A percentile compares a stretch with the other conserved stretches of the same genome.
These are phyloP conservation scores for Lachnellula cervina DNA, from an alignment of 2,329 filamentous ascomycete genomes.

Conservation along the genomic window DNA sequence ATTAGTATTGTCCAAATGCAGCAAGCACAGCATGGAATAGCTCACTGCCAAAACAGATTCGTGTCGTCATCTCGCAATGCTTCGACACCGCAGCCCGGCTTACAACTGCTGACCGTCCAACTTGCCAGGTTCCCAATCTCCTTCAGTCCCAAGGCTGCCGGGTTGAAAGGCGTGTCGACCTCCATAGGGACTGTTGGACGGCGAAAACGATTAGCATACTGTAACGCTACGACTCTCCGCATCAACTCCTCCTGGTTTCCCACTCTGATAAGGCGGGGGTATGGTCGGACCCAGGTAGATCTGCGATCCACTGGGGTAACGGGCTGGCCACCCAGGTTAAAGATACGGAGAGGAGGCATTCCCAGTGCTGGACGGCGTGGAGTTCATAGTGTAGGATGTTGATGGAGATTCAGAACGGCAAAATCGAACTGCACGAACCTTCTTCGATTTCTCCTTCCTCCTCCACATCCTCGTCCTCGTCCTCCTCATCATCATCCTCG, in stretches of 20 bases:
- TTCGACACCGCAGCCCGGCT: constrained; percentile 73
- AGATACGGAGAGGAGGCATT: not conserved
- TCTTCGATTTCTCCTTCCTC: constrained; percentile 34
- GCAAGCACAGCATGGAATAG: no score
- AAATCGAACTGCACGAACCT: constrained; percentile 17
- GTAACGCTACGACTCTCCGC: not conserved
- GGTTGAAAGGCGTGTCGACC: constrained; percentile 41
- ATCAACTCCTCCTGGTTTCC: not conserved
- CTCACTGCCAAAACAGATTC: constrained; percentile 73
- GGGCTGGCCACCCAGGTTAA: not conserved
- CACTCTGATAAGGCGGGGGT: not conserved
- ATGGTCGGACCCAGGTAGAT: not conserved
- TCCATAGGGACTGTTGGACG: constrained; percentile 29
- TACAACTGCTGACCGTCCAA: constrained; percentile 77
- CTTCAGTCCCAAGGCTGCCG: constrained; percentile 55
- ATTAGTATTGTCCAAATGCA: no score
- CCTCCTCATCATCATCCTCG: constrained; percentile 27
- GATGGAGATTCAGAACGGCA: not conserved
- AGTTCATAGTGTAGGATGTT: not conserved
- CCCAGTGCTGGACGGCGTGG: not conserved
- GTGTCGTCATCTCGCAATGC: constrained; percentile 71
- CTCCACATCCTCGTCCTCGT: constrained; percentile 32
- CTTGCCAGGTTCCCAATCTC: constrained; percentile 81
- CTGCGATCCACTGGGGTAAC: not conserved
- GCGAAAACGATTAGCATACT: constrained; percentile 5